phyloP scores from a whole-genome alignment of 1,284 basidiomycete genomes.

The Pseudozyma sp. region DNA sequence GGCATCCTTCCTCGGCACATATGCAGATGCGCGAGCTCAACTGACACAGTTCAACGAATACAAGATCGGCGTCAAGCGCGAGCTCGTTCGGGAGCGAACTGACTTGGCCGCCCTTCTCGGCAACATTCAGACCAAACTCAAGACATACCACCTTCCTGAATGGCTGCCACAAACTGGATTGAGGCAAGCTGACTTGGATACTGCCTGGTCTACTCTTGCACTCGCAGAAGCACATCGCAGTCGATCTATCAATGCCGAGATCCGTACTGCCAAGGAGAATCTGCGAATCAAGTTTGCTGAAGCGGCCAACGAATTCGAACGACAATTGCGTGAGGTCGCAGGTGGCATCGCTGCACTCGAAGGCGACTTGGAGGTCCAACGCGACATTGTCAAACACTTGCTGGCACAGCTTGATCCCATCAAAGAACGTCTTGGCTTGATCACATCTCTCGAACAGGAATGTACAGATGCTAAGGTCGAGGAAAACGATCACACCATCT shows the following conservation, averaged over 20 bases:
- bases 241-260: slow-evolving; percentile 87
- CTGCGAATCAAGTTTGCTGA: slow-evolving; percentile 85
- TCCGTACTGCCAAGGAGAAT: slow-evolving; percentile 76
- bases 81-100: slow-evolving; percentile 89
- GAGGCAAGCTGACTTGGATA: slow-evolving; percentile 77
- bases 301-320: slow-evolving; percentile 85
- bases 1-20: slow-evolving; percentile 70
- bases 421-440: slow-evolving; percentile 33
- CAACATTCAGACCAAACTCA: slow-evolving; percentile 93
- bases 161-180: slow-evolving; percentile 58
- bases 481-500: slow-evolving; percentile 95
- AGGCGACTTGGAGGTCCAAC: slow-evolving; percentile 58
- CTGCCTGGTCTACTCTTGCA: slow-evolving; percentile 81
- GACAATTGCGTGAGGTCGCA: slow-evolving; percentile 50
- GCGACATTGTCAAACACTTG: slow-evolving; percentile 42
- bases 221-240: slow-evolving; percentile 82
- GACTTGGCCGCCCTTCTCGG: slow-evolving; percentile 88
- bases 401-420: slow-evolving; percentile 45
- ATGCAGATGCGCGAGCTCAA: slow-evolving; percentile 82
- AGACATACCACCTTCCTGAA: slow-evolving; percentile 79
- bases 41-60: slow-evolving; percentile 81
- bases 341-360: slow-evolving; percentile 49
- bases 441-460: slow-evolving; percentile 70
- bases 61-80: slow-evolving; percentile 85
- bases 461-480: slow-evolving; percentile 92